These are phyloP conservation scores for Polygonum aviculare DNA, from an alignment of 148 eudicot genomes.

Conservation along the genomic window DNA sequence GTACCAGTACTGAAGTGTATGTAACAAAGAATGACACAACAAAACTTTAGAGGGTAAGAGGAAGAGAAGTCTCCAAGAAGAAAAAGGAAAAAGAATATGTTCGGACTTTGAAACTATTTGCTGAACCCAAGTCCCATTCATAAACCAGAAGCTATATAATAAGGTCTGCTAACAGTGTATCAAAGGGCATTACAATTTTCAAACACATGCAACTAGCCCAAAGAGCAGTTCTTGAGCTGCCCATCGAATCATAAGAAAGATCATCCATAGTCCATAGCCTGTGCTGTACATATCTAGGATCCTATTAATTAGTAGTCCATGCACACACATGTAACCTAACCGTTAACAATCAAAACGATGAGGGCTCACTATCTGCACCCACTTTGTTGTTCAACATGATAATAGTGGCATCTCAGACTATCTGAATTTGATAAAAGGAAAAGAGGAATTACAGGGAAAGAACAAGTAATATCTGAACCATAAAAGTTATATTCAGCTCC, in stretches of 20 bases:
- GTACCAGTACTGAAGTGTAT: not conserved
- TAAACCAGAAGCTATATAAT: not conserved
- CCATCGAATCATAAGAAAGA: not conserved
- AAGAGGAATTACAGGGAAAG: conserved; percentile 57
- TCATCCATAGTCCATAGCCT: not conserved
- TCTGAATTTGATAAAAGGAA: not conserved
- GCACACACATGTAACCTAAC: not conserved
- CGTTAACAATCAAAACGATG: not conserved
- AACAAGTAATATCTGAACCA: conserved; percentile 97
- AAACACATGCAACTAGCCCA: not conserved
- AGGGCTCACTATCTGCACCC: not conserved
- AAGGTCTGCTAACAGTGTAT: not conserved
- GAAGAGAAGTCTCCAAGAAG: not conserved
- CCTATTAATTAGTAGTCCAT: not conserved
- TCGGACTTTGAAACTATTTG: not conserved
- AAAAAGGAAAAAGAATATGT: not conserved
- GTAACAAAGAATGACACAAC: not conserved
- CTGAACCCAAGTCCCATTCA: not conserved
- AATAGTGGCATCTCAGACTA: not conserved
- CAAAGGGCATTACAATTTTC: not conserved
- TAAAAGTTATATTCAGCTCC: conserved; percentile 98
- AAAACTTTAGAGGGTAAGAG: not conserved
- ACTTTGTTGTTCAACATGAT: not conserved
- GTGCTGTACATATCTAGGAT: not conserved
- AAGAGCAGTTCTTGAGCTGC: not conserved